A percentile compares a stretch with the other conserved stretches of the same genome.
phyloP scores from a whole-genome alignment of 768 basidiomycete species.

The Lactarius pseudohatsudake region DNA sequence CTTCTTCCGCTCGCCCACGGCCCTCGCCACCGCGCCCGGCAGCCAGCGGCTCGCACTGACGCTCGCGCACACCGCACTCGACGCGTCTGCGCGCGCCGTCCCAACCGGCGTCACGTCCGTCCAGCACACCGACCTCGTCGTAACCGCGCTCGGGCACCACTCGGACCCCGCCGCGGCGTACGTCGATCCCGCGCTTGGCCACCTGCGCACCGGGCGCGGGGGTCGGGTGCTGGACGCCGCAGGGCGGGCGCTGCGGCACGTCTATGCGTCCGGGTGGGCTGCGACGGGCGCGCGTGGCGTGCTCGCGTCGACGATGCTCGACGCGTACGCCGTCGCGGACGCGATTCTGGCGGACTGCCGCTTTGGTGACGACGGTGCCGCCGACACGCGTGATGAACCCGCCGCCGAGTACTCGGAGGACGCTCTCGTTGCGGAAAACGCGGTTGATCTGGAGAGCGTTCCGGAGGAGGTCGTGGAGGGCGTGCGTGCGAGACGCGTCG shows the following conservation, averaged over 20 bases:
- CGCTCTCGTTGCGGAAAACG: slow-evolving; percentile 38
- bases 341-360: slow-evolving; percentile 64
- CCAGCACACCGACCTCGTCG: slow-evolving; percentile 69
- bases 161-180: slow-evolving; percentile 60
- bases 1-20: slow-evolving; percentile 72
- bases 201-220: slow-evolving; percentile 52
- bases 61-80: slow-evolving; percentile 60
- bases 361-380: not conserved
- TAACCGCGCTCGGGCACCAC: slow-evolving; percentile 87
- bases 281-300: slow-evolving; percentile 90
- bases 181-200: slow-evolving; percentile 56
- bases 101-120: slow-evolving; percentile 54
- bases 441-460: slow-evolving; percentile 40
- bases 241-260: slow-evolving; percentile 46
- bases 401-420: slow-evolving; percentile 7
- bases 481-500: slow-evolving; percentile 45
- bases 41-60: slow-evolving; percentile 38
- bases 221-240: slow-evolving; percentile 49
- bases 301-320: slow-evolving; percentile 88
- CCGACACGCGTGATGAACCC: slow-evolving; percentile 5
- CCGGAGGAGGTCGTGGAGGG: slow-evolving; percentile 50
- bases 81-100: slow-evolving; percentile 50
- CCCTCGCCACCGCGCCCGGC: slow-evolving; percentile 36
- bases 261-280: slow-evolving; percentile 96
- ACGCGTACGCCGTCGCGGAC: slow-evolving; percentile 81